Base-by-base conservation (phyloP, 495 filamentous ascomycete species). In the Penicillium malachiteum region DNA sequence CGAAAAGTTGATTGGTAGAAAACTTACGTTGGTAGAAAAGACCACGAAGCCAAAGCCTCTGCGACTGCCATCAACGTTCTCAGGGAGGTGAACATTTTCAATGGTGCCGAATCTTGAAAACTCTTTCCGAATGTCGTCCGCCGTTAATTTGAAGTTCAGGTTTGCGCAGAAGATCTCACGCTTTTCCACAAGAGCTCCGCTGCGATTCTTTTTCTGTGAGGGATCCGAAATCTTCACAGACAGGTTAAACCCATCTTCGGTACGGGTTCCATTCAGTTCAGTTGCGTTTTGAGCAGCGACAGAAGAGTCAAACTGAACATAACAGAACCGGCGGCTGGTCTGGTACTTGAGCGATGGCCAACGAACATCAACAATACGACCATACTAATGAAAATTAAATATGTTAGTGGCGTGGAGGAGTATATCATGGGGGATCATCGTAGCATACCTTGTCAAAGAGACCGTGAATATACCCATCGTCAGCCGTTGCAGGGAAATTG, bases 271-370 rank as follows among this genome's bases (percentile, higher is more conserved):
- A 65, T 96, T 79, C 35, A 96, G 74, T 31, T 82, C 71, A 1
- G 84, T 88, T 3, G 91, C 90, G 32, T 79, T 79, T 17, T 81
- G 76, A 1, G 91, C 89, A 18, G 82, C 78, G 5, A 75, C 77
- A 2, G 83, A 67, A 34, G 83, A 83, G 38, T 84, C 78, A 69
- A 96, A 97, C 43, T 95, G 89, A 7, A 96, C 78, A 66, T 98
- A 98, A 71, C 91, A 96, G 73, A 98, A 98, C 5, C 93, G 86
- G 32, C 94, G 88, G 61, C 87, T 84, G 6, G 87, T 89, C 60
- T 96, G 89, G 66, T 79, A 91, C 70, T 93, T 93, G 43, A 98
- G 82, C 39, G 89, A 94, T 7, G 94, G 94, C 66, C 93, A 93
- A 11, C 94, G 89, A 49, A 98, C 78, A 63, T 87, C 89, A 50